A percentile compares a stretch with the other conserved stretches of the same genome.
Conservation (phyloP, 1,284 basidiomycete genomes). For the Fomitopsis betulina region DNA sequence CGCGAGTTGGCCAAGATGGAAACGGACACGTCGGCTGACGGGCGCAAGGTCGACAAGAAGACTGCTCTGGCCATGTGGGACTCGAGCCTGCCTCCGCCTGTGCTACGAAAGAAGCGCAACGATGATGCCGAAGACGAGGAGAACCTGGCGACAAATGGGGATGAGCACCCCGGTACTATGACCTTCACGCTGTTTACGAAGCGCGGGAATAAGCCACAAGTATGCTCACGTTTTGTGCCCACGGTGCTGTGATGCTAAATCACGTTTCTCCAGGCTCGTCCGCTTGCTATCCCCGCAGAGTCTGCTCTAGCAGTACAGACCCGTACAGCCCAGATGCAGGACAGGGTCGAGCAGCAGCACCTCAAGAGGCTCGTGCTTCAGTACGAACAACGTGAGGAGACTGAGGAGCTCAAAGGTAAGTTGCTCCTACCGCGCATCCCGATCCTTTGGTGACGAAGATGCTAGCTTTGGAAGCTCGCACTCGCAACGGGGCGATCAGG, state of each 20-base stretch:
- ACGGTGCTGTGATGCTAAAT: not conserved
- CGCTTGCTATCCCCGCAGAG: conserved; percentile 82
- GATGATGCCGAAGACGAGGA: conserved; percentile 52
- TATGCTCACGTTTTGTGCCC: conserved; percentile 29
- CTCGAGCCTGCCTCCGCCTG: conserved; percentile 70
- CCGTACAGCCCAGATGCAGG: conserved; percentile 83
- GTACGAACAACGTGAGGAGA: conserved; percentile 83
- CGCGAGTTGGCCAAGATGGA: conserved; percentile 96
- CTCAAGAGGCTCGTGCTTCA: conserved; percentile 89
- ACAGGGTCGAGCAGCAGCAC: conserved; percentile 93
- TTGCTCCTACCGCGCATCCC: not conserved
- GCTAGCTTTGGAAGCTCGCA: conserved; percentile 64
- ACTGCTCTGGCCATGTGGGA: conserved; percentile 83
- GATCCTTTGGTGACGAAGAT: not conserved
- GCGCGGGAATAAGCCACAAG: conserved; percentile 91
- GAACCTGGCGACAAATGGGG: conserved; percentile 20
- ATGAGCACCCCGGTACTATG: conserved; percentile 57
- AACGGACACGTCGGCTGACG: conserved; percentile 78
- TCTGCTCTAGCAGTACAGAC: conserved; percentile 89
- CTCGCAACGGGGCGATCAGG: conserved; percentile 60
- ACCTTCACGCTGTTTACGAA: conserved; percentile 93
- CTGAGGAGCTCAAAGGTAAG: conserved; percentile 70
- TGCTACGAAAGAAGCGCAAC: conserved; percentile 53
- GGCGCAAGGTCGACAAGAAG: conserved; percentile 82
- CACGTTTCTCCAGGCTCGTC: conserved; percentile 53